Evolutionary conservation across 169 alveolate genomes (phyloP).

Genomic region (Eimeria praecox): DNA sequence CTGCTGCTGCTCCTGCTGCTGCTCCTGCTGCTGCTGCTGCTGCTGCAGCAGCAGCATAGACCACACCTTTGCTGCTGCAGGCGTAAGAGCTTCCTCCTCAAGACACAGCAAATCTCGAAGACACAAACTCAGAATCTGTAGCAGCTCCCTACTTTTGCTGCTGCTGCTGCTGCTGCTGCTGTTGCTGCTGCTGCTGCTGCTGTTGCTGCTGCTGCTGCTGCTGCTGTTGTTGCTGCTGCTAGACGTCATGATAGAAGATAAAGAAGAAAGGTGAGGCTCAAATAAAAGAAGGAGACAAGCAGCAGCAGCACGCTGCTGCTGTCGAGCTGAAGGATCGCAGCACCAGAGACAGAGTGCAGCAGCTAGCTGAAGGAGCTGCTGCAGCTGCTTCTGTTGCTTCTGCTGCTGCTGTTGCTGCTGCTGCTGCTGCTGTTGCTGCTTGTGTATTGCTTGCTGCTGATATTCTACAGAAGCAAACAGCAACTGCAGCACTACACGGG

Average conservation of each 20-base stretch:
- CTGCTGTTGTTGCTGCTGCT: constrained; percentile 29
- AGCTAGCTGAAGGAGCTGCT: constrained; percentile 51
- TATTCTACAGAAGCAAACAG: not conserved
- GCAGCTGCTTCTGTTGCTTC: constrained; percentile 5
- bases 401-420: constrained; percentile 3
- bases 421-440: not conserved
- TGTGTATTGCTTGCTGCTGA: not conserved
- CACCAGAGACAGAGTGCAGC: constrained; percentile 38
- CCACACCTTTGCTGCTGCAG: constrained; percentile 18
- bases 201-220: constrained; percentile 29
- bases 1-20: constrained; percentile 33
- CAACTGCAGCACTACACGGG: not conserved
- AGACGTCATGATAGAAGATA: not conserved
- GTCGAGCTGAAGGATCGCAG: not conserved
- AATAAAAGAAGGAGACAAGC: not conserved
- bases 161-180: constrained; percentile 37
- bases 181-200: constrained; percentile 38
- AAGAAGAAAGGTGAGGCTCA: not conserved
- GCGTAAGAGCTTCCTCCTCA: not conserved
- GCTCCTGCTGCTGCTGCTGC: constrained; percentile 25
- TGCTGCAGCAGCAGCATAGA: constrained; percentile 2
- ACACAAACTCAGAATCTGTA: not conserved
- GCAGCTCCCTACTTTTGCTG: constrained; percentile 15
- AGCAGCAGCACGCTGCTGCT: not conserved
- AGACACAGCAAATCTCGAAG: not conserved